Conservation (phyloP, 345 rosid genomes). For the Linum usitatissimum region DNA sequence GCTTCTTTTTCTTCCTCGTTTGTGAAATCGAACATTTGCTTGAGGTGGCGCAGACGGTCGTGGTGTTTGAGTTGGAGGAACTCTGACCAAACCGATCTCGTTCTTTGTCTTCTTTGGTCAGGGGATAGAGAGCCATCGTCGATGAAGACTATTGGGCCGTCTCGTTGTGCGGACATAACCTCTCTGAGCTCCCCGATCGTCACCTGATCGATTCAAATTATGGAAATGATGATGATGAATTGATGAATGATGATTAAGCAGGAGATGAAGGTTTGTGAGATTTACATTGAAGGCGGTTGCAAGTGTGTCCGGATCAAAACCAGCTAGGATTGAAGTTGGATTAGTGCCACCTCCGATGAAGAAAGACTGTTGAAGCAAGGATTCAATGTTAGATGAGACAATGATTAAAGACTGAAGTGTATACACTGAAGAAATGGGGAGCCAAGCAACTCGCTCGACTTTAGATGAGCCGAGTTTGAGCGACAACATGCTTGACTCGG, state of each 20-base stretch:
- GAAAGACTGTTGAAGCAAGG: slow-evolving; percentile 43
- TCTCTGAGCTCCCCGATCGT: slow-evolving; percentile 31
- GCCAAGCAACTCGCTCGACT: too few species aligned
- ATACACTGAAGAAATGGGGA: too few species aligned
- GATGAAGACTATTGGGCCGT: slow-evolving; percentile 55
- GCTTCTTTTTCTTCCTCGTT: slow-evolving; percentile 18
- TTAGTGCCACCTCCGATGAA: slow-evolving; percentile 68
- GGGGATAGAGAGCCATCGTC: slow-evolving; percentile 36
- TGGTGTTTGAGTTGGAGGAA: slow-evolving; percentile 37
- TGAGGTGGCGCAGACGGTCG: slow-evolving; percentile 47
- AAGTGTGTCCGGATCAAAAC: slow-evolving; percentile 52
- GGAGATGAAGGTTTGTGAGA: not conserved
- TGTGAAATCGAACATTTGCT: slow-evolving; percentile 31
- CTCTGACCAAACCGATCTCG: slow-evolving; percentile 26
- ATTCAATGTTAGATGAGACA: too few species aligned
- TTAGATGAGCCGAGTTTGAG: too few species aligned
- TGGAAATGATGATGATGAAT: too few species aligned
- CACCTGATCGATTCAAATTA: slow-evolving; percentile 24
- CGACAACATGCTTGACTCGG: too few species aligned
- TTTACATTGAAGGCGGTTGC: slow-evolving; percentile 69
- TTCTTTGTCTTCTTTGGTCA: slow-evolving; percentile 6
- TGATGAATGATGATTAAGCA: too few species aligned
- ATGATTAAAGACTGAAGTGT: too few species aligned
- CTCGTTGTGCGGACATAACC: slow-evolving; percentile 27
- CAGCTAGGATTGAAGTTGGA: slow-evolving; percentile 48